These are phyloP conservation scores for Kodamaea anthophila DNA, from an alignment of 1,139 yeast genomes.

Conservation along the genomic window DNA sequence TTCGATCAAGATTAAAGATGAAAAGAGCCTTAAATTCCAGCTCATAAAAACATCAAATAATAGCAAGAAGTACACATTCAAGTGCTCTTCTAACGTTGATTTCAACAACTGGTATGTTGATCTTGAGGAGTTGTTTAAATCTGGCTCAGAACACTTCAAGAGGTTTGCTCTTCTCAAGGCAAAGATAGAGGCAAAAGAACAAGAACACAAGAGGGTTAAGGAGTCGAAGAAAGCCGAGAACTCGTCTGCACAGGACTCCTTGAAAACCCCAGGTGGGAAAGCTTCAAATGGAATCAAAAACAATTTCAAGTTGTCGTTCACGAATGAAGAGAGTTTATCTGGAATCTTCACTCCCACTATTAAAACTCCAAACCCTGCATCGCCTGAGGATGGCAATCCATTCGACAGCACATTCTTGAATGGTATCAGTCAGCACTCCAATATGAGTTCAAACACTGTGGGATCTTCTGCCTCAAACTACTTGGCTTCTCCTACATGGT, in stretches of 20 bases:
- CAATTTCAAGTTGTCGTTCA: constrained; percentile 9
- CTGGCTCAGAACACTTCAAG: constrained; percentile 27
- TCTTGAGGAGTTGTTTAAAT: constrained; percentile 33
- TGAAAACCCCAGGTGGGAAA: too few species aligned
- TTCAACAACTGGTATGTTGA: constrained; percentile 35
- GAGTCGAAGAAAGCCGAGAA: constrained; percentile 8
- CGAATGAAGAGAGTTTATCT: constrained; percentile 10
- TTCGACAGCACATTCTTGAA: constrained; percentile 29
- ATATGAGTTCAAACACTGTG: constrained; percentile 5
- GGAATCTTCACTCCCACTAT: constrained; percentile 38
- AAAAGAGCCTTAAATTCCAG: constrained; percentile 30
- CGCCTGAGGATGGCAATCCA: constrained; percentile 28
- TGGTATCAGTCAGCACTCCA: constrained; percentile 8
- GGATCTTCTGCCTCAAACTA: constrained; percentile 4
- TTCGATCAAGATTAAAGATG: constrained; percentile 28
- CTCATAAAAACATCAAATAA: constrained; percentile 24
- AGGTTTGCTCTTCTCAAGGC: constrained; percentile 32
- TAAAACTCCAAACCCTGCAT: constrained; percentile 23
- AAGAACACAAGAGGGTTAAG: constrained; percentile 9
- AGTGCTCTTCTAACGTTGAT: constrained; percentile 28
- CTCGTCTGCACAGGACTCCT: constrained; percentile 1
- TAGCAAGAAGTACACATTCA: constrained; percentile 32
- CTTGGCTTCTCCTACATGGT: constrained; percentile 10
- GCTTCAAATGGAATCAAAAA: too few species aligned
- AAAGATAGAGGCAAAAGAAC: constrained; percentile 19